Base-by-base conservation (phyloP, 2,329 filamentous ascomycete genomes). In the Pseudopyrenochaeta lycopersici region DNA sequence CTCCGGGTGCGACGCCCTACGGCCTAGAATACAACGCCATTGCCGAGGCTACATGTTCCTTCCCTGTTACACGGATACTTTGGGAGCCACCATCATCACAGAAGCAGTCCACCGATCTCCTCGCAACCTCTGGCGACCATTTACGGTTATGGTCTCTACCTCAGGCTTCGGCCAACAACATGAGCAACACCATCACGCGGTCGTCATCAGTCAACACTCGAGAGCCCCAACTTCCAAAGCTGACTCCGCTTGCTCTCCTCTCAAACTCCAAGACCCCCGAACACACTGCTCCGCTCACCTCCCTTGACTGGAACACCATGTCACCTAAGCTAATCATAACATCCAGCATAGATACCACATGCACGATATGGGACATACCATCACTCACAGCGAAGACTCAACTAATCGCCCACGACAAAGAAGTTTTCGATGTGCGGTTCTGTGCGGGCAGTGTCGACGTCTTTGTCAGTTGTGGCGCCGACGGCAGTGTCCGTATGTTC, bases 351-450 rank as follows among this genome's bases (percentile, higher is more conserved):
- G 95, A 99, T 73, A 99, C 95, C 1, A 99, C 95, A 5, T 99
- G 95, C 78, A 99, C 95, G 4, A 99, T 99, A 63, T 99, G 95
- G 95, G 95, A 99, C 75, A 99, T 99, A 50, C 95, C 95, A 3
- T 97, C 95, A 1, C 82, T 99, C 58, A 99, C 95, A 0, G 95
- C 95, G 46, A 99, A 99, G 79, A 99, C 95, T 1, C 95, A 99
- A 75, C 82, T 99, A 40, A 99, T 99, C 77, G 95, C 95, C 17
- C 95, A 99, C 75, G 95, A 99, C 79, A 98, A 98, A 77, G 95
- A 99, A 77, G 95, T 99, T 5, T 99, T 97, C 70, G 95, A 99
- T 74, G 95, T 99, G 42, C 88, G 95, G 17, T 99, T 99, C 78
- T 99, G 95, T 78, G 95, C 95, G 43, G 95, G 96, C 65, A 97